phyloP scores from a whole-genome alignment of 2,329 filamentous ascomycete species.

The Sclerotinia glacialis region DNA sequence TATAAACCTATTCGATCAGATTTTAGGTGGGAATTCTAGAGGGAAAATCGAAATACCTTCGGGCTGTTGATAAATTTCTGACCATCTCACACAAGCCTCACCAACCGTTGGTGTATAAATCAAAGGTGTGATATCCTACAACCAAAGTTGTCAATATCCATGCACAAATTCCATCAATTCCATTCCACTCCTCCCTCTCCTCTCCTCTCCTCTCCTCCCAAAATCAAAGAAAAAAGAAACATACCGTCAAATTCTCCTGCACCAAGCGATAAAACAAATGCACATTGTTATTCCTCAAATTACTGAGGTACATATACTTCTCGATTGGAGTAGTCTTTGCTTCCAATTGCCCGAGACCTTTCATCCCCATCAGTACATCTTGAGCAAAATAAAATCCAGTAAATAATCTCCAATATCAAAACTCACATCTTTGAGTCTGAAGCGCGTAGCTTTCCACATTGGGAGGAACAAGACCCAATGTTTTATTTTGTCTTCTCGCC shows the following conservation, averaged over 20 bases:
- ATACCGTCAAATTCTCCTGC: slow-evolving; percentile 34
- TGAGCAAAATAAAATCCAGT: background rate
- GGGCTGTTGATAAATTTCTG: slow-evolving; percentile 69
- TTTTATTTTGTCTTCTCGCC: slow-evolving; percentile 30
- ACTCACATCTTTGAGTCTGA: slow-evolving; percentile 36
- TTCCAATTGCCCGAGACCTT: slow-evolving; percentile 37
- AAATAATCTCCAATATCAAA: background rate
- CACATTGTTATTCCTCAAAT: slow-evolving; percentile 35
- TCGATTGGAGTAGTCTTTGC: slow-evolving; percentile 36
- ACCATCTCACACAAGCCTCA: slow-evolving; percentile 71
- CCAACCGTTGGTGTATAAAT: slow-evolving; percentile 64
- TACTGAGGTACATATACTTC: slow-evolving; percentile 38
- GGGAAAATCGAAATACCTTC: slow-evolving; percentile 49
- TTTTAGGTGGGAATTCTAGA: too few relatives aligned
- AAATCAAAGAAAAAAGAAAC: slow-evolving; percentile 6
- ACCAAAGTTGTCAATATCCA: background rate
- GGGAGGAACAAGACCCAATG: slow-evolving; percentile 35
- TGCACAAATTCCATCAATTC: background rate
- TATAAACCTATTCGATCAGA: slow-evolving; percentile 51
- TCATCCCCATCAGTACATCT: background rate
- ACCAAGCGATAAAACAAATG: slow-evolving; percentile 38
- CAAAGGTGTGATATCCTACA: slow-evolving; percentile 48
- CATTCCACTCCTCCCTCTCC: background rate
- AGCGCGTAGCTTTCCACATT: slow-evolving; percentile 35
- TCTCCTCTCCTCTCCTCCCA: too few relatives aligned